Evolutionary conservation across 345 rosid species (phyloP), one percentile per base, ranked within the genome.

Genomic region (Heritiera fomes): DNA sequence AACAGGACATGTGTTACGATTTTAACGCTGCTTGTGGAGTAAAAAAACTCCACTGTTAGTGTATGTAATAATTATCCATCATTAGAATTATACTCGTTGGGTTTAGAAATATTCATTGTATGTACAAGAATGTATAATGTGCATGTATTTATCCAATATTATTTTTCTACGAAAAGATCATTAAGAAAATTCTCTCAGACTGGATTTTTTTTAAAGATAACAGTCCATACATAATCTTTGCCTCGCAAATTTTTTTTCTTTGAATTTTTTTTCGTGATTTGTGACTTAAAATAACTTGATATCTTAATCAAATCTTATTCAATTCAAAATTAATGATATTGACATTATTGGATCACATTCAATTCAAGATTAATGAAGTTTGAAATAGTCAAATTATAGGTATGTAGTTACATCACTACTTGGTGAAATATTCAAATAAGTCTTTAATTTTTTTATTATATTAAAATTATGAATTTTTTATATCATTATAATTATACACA

Each of bases 171-270:
- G 1, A 59, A 8, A 59, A 20, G 34, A 68, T 68, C 5, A 49
- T 6, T 11, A 18, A 11, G 10, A 4, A 20, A 1, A 38, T 46
- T 38, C 43, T n/a, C 18, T 30, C 3, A 43, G 75, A 23, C 43
- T 71, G 30, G 75, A 71, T 49, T 46, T 70, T 46, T 70, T 71
- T 38, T 71, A 71, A 69, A 46, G 11, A 46, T 65, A 30, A 61
- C 7, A 30, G 12, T 28, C 38, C 7, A 23, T 8, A 67, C 3
- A n/a, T 43, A 49, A 50, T 71, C 43, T 49, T 34, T 34, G 59
- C 15, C 75, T 2, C 49, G 12, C 53, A 28, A 28, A 1, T 7
- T 12, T 20, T 67, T 45, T 7, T 20, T 41, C 15, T 8, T 1
- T 60, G 38, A 34, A 34, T 34, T 28, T 15, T 60, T 9, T 10